Evolutionary conservation across 305 asterid species (phyloP), one percentile per base, ranked within the genome.

Genomic region (Plantago lanceolata): DNA sequence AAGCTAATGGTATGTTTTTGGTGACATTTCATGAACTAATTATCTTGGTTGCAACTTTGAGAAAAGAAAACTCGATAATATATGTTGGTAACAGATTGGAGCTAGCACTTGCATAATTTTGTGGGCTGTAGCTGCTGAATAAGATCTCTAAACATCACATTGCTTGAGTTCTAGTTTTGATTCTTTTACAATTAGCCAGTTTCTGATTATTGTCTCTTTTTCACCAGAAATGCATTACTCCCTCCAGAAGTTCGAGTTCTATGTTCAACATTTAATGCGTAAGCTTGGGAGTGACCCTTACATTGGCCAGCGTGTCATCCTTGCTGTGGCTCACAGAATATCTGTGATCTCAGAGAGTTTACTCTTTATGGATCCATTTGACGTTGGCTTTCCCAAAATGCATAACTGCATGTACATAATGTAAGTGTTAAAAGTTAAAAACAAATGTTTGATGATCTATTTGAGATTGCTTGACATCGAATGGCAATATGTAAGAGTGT

Each of bases 341-440:
- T 86, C 90, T 69, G 28, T 78, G 68, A 76, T 79, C 67, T 88
- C 97, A 57, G 97, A 94, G 81, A 84, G 85, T 73, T 76, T 88
- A 77, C 90, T 90, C 72, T 81, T 82, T 71, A 75, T 90, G 96
- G 95, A 90, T 79, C 96, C 97, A 63, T 94, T 88, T 72, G 89
- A 94, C 70, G 80, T 53, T 37, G 78, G 87, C 77, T 88, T 86
- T 68, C 91, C 87, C 40, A 78, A 73, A 69, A 69, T 83, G 86
- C 93, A 90, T 71, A 75, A 77, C 49, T 81, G 85, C 74, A 71
- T 94, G 81, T 85, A 82, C 79, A 65, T 70, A 76, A 83, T 94
- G 99, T 90, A 79, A 84, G 45, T 40, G 45, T 40, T 3, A 2
- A 4, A 35, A 2, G 99, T 24, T 81, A 67, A 61, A 65, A 64